A percentile compares a stretch with the other conserved stretches of the same genome.
Conservation (phyloP, 169 alveolate species). For the Cardiosporidium cionae region DNA sequence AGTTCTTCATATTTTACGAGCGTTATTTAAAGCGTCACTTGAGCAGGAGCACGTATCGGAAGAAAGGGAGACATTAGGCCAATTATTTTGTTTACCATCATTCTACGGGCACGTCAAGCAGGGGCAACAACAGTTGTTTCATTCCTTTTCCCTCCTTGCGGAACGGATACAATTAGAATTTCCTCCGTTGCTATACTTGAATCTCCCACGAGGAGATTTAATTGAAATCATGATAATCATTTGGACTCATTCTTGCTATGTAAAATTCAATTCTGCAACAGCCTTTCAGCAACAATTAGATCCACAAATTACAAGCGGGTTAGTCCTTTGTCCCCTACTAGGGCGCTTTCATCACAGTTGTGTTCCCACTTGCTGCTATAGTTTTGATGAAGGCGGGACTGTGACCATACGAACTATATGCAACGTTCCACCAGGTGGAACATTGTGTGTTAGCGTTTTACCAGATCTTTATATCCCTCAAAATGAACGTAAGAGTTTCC, state of each 20-base stretch:
- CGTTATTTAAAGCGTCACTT: slow-evolving; percentile 36
- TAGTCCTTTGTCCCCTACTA: slow-evolving; percentile 43
- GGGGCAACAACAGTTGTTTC: slow-evolving; percentile 45
- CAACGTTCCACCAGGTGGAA: slow-evolving; percentile 62
- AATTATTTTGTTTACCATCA: slow-evolving; percentile 44
- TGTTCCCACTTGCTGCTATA: slow-evolving; percentile 60
- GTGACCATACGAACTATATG: slow-evolving; percentile 63
- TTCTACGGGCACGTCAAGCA: slow-evolving; percentile 39
- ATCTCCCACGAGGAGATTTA: slow-evolving; percentile 56
- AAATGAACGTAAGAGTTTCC: slow-evolving; percentile 47
- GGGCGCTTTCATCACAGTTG: slow-evolving; percentile 65
- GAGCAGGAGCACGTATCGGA: slow-evolving; percentile 32
- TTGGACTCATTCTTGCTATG: slow-evolving; percentile 59
- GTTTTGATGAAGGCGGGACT: slow-evolving; percentile 57
- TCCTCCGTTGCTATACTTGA: slow-evolving; percentile 57
- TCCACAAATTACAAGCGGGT: slow-evolving; percentile 59
- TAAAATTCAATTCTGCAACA: slow-evolving; percentile 51
- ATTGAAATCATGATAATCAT: slow-evolving; percentile 51
- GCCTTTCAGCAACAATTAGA: slow-evolving; percentile 47
- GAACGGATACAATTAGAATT: slow-evolving; percentile 49
- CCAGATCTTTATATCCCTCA: slow-evolving; percentile 67
- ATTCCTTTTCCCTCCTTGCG: slow-evolving; percentile 44
- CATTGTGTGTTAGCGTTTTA: slow-evolving; percentile 51
- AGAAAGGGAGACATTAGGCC: slow-evolving; percentile 37
- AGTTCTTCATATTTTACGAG: slow-evolving; percentile 47